These are phyloP conservation scores for Brassica napus DNA, from an alignment of 345 rosid species.

Conservation along the genomic window Da-Ae NC_063439.1:3295001-3295500, in stretches of 20 bases:
- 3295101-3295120: neutral
- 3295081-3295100: neutral
- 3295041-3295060: constrained; percentile 27
- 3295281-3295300: neutral
- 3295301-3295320: neutral
- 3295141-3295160: neutral
- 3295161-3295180: neutral
- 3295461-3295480: neutral
- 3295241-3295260: neutral
- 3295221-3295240: neutral
- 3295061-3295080: constrained; percentile 30
- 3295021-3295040: constrained; percentile 41
- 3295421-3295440: neutral
- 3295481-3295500: neutral
- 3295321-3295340: neutral
- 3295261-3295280: neutral
- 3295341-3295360: neutral
- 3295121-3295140: neutral
- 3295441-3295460: neutral
- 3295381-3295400: neutral
- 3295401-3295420: neutral
- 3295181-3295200: neutral
- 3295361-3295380: neutral
- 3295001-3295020: constrained; percentile 41
- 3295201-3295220: neutral